phyloP scores from a whole-genome alignment of 345 rosid genomes.

The Rhodamnia argentea region DNA sequence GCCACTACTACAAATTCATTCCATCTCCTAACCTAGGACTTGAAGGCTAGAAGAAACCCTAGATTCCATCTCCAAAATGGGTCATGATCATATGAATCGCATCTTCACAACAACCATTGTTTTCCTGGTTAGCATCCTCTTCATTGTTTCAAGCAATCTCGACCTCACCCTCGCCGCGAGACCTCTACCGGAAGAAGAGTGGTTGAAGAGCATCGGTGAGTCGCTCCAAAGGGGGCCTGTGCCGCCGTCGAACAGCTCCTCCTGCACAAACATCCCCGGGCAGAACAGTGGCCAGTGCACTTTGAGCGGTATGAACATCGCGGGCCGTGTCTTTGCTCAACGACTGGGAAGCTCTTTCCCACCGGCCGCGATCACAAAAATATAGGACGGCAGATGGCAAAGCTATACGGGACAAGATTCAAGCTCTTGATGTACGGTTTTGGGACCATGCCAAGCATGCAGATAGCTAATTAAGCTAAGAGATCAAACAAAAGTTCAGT shows the following conservation, averaged over 20 bases:
- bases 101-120: not conserved
- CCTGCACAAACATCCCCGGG: conserved; percentile 28
- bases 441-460: not conserved
- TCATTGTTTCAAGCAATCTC: not conserved
- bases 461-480: not conserved
- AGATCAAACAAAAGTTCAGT: not conserved
- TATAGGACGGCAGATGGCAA: not conserved
- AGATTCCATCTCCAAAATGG: not conserved
- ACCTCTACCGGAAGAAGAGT: not conserved
- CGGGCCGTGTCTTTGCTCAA: not conserved
- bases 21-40: not conserved
- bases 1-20: not conserved
- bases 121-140: not conserved
- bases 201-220: not conserved
- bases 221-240: conserved; percentile 27
- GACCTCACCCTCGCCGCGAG: conserved; percentile 9
- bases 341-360: not conserved
- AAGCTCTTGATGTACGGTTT: not conserved
- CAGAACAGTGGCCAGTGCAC: conserved; percentile 15
- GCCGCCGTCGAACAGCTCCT: conserved; percentile 12
- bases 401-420: not conserved
- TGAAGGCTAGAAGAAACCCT: not conserved
- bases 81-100: not conserved
- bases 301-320: not conserved
- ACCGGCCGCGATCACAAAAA: not conserved